Conservation (phyloP, 2,329 filamentous ascomycete species). For the Pseudocercospora macadamiae region DNA sequence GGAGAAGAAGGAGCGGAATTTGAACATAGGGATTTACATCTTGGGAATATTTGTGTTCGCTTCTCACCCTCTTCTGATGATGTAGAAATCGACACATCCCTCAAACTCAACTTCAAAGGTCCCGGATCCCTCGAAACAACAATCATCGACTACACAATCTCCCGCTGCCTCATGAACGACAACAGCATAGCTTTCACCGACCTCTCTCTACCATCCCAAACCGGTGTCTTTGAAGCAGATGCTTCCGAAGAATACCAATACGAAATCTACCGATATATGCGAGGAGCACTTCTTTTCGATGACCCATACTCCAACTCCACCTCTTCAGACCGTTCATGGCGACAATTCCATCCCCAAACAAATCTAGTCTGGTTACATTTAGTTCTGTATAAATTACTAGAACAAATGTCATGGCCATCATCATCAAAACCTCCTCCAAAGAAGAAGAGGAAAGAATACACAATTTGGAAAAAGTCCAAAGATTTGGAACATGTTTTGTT, state of each 20-base stretch:
- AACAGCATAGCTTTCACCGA: conserved; percentile 49
- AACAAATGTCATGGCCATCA: conserved; percentile 42
- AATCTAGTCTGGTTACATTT: conserved; percentile 68
- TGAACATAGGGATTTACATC: conserved; percentile 68
- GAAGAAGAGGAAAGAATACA: conserved; percentile 26
- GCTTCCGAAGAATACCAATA: conserved; percentile 57
- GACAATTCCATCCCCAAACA: conserved; percentile 60
- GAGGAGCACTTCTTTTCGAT: conserved; percentile 42
- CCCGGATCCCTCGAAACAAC: conserved; percentile 63
- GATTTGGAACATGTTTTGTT: conserved; percentile 44
- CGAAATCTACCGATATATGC: conserved; percentile 60
- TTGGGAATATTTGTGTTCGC: conserved; percentile 66
- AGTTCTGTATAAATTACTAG: conserved; percentile 59
- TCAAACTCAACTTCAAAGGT: conserved; percentile 57
- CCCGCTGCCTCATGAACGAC: conserved; percentile 56
- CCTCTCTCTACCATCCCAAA: conserved; percentile 49
- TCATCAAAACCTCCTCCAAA: conserved; percentile 23
- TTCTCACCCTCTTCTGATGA: background rate
- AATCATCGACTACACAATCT: conserved; percentile 70
- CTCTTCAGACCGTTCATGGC: conserved; percentile 50
- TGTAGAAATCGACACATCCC: conserved; percentile 30
- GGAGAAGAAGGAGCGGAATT: conserved; percentile 64
- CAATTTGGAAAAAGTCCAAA: background rate
- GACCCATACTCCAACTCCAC: conserved; percentile 40
- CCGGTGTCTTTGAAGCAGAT: conserved; percentile 51